Conservation (phyloP, 192 early-diverging fungal genomes). For the Coemansia sp. region DNA sequence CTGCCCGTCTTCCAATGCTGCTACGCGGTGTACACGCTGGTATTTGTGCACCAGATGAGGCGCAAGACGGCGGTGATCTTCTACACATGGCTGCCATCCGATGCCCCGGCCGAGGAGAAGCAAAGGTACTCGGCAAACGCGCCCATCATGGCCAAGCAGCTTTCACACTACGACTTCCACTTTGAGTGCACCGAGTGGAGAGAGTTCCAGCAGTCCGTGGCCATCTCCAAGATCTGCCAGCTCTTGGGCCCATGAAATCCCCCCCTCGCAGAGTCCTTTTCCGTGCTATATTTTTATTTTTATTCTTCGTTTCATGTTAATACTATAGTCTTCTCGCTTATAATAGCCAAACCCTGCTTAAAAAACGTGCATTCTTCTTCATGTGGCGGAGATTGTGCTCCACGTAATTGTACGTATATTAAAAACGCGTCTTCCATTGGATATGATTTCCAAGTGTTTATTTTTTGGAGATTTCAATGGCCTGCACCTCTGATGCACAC, state of each 20-base stretch:
- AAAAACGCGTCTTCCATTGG: too few species aligned
- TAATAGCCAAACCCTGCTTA: too few species aligned
- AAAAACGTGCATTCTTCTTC: too few species aligned
- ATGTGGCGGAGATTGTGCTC: too few species aligned
- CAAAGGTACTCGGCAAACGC: slow-evolving; percentile 7
- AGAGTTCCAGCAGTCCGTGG: slow-evolving; percentile 20
- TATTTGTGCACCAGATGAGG: slow-evolving; percentile 20
- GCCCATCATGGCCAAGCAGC: background rate
- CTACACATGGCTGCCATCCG: slow-evolving; percentile 24
- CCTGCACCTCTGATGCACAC: too few species aligned
- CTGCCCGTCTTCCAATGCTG: slow-evolving; percentile 20
- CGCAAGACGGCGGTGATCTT: slow-evolving; percentile 13
- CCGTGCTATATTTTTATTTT: slow-evolving; percentile 3
- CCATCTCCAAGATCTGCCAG: slow-evolving; percentile 1
- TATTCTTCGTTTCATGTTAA: background rate
- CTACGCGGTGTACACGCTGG: slow-evolving; percentile 21
- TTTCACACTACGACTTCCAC: slow-evolving; percentile 21
- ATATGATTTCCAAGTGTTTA: too few species aligned
- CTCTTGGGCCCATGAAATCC: background rate
- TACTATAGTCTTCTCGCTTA: background rate
- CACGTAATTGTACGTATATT: too few species aligned
- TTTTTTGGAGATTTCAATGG: too few species aligned
- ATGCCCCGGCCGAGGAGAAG: slow-evolving; percentile 13
- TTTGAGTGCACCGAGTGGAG: slow-evolving; percentile 20
- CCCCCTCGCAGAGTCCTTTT: too few species aligned